These are phyloP conservation scores for Quercus mongolica DNA, from an alignment of 306 rosid genomes.

Conservation along the genomic window DNA sequence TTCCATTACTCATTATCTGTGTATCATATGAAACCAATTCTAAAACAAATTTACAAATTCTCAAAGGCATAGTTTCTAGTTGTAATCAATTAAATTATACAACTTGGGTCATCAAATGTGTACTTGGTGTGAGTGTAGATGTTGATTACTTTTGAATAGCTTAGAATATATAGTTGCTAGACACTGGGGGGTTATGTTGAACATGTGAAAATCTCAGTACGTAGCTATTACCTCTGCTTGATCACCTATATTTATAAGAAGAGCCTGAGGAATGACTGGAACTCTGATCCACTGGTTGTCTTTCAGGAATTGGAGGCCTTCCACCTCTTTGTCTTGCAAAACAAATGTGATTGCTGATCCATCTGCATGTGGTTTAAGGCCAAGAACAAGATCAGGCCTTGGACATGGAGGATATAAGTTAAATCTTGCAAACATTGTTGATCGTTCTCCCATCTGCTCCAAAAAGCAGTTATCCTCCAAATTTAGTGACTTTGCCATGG, in stretches of 20 bases:
- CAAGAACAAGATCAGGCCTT: slow-evolving; percentile 61
- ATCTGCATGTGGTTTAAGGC: slow-evolving; percentile 71
- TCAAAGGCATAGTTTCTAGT: not conserved
- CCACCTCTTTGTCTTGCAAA: slow-evolving; percentile 65
- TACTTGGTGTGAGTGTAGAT: too few species aligned
- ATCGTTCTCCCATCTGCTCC: slow-evolving; percentile 42
- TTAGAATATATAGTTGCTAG: too few species aligned
- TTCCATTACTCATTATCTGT: slow-evolving; percentile 62
- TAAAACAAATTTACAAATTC: not conserved
- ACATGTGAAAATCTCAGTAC: not conserved
- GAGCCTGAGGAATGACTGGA: slow-evolving; percentile 56
- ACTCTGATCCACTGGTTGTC: slow-evolving; percentile 62
- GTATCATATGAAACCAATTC: slow-evolving; percentile 2
- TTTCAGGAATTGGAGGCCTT: slow-evolving; percentile 74
- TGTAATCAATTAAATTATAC: not conserved
- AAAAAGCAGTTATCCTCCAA: slow-evolving; percentile 59
- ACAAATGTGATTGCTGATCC: slow-evolving; percentile 57
- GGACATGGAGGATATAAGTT: slow-evolving; percentile 71
- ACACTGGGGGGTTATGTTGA: too few species aligned
- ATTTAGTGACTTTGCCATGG: slow-evolving; percentile 68
- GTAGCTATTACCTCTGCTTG: slow-evolving; percentile 56
- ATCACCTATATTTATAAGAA: slow-evolving; percentile 75
- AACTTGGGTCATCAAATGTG: not conserved
- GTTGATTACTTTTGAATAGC: too few species aligned
- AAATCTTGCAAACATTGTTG: slow-evolving; percentile 41